Conservation (phyloP, 148 eudicot species). For the Silene uniflora region DNA sequence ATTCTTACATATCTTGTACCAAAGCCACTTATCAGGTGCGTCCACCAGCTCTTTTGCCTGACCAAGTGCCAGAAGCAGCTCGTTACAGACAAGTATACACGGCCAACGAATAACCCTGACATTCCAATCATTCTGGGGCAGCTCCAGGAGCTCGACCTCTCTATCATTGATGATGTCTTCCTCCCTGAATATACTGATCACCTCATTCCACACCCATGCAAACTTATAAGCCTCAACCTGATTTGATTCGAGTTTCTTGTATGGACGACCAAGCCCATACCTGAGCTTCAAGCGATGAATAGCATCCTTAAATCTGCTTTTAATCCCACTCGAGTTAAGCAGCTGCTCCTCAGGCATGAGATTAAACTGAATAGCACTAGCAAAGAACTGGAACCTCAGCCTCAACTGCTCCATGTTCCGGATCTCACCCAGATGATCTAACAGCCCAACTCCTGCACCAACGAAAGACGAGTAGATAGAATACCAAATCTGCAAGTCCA, state of each 20-base stretch:
- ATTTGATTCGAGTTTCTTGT: slow-evolving; percentile 77
- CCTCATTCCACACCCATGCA: slow-evolving; percentile 91
- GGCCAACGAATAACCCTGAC: slow-evolving; percentile 91
- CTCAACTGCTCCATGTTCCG: slow-evolving; percentile 84
- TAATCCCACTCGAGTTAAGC: slow-evolving; percentile 54
- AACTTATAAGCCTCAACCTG: slow-evolving; percentile 93
- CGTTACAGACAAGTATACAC: slow-evolving; percentile 82
- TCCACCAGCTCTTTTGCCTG: slow-evolving; percentile 92
- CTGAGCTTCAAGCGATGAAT: slow-evolving; percentile 70
- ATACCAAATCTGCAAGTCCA: slow-evolving; percentile 97
- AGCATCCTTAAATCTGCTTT: slow-evolving; percentile 63
- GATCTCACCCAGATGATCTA: slow-evolving; percentile 87
- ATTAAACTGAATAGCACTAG: slow-evolving; percentile 91
- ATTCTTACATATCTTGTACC: slow-evolving; percentile 77
- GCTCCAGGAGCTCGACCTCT: slow-evolving; percentile 83
- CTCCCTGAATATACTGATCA: slow-evolving; percentile 73
- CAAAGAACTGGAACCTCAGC: slow-evolving; percentile 90
- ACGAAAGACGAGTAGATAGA: slow-evolving; percentile 77
- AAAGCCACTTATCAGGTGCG: slow-evolving; percentile 87
- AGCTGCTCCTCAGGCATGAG: slow-evolving; percentile 96
- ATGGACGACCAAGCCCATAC: slow-evolving; percentile 84
- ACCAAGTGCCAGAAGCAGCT: slow-evolving; percentile 82
- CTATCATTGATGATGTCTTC: slow-evolving; percentile 76
- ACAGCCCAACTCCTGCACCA: slow-evolving; percentile 80
- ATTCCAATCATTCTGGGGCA: slow-evolving; percentile 86